These are phyloP conservation scores for Dendrocalamus latiflorus DNA, from an alignment of 202 grass and related monocot genomes.

Conservation along the genomic window DNA sequence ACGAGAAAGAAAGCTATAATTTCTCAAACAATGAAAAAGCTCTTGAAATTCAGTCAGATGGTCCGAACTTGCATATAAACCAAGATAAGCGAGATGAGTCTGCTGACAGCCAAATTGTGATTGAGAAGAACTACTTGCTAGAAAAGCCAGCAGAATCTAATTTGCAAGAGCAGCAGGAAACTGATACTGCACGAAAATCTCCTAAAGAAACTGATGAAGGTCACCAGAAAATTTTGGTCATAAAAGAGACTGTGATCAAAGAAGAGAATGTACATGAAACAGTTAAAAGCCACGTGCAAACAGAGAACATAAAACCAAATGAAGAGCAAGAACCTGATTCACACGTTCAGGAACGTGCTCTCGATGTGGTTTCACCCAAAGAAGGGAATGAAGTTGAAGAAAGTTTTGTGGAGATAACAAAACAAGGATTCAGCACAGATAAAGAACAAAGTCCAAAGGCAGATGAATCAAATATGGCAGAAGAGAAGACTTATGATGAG, in stretches of 20 bases:
- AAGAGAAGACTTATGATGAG: constrained; percentile 39
- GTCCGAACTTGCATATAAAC: constrained; percentile 19
- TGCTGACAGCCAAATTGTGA: constrained; percentile 12
- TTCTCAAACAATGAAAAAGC: constrained; percentile 24
- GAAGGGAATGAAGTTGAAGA: constrained; percentile 32
- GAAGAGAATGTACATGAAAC: constrained; percentile 24
- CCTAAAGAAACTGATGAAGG: constrained; percentile 25
- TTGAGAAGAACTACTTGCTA: constrained; percentile 4
- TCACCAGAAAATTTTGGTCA: constrained; percentile 7
- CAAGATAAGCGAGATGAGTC: constrained; percentile 42
- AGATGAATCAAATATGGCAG: constrained; percentile 22
- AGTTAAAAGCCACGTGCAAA: constrained; percentile 17
- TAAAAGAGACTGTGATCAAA: constrained; percentile 23
- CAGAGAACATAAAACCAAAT: constrained; percentile 13
- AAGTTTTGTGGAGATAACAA: constrained; percentile 34
- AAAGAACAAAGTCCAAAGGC: constrained; percentile 42
- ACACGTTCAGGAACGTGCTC: constrained; percentile 37
- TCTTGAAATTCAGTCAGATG: constrained; percentile 13
- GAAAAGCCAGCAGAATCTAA: constrained; percentile 18
- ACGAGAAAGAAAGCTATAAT: constrained; percentile 25
- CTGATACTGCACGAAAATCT: constrained; percentile 7
- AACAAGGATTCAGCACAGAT: constrained; percentile 34
- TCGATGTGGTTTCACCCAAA: constrained; percentile 26
- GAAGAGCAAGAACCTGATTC: constrained; percentile 27
- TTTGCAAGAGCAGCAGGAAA: constrained; percentile 29